phyloP scores from a whole-genome alignment of 352 stramenopile genomes.

The Blastocystis sp. region DNA sequence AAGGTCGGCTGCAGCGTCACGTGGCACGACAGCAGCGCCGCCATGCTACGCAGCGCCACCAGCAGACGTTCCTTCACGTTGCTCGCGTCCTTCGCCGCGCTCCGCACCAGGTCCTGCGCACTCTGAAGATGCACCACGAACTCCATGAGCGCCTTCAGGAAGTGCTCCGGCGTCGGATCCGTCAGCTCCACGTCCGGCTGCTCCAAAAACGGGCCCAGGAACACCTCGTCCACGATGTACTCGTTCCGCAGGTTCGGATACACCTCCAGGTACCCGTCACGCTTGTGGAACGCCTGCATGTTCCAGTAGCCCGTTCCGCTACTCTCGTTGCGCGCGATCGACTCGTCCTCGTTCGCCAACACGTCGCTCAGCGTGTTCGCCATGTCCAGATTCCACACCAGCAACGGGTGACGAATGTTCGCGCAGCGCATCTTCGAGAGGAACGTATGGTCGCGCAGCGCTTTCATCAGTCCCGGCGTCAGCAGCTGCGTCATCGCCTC shows the following conservation, averaged over 20 bases:
- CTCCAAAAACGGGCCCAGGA: constrained; percentile 14
- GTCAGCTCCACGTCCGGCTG: background rate
- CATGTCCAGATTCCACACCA: constrained; percentile 30
- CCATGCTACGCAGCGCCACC: background rate
- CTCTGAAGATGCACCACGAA: background rate
- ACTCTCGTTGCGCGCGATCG: background rate
- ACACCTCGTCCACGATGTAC: constrained; percentile 34
- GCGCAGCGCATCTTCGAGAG: background rate
- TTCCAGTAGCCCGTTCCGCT: background rate
- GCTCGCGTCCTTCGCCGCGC: background rate
- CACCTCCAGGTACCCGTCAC: background rate
- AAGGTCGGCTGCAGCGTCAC: background rate
- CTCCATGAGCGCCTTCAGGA: constrained; percentile 8
- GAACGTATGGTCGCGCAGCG: background rate
- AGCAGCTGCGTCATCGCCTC: constrained; percentile 7
- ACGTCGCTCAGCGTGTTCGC: background rate
- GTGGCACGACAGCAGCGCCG: background rate
- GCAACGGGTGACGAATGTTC: background rate
- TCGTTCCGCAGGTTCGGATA: background rate
- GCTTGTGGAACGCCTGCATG: background rate
- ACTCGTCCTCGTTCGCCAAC: background rate
- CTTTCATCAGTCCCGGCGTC: constrained; percentile 14
- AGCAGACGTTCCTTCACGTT: background rate
- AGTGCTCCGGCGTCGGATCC: constrained; percentile 13
- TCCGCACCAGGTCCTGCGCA: background rate